Evolutionary conservation across 257 asterid species (phyloP), one percentile per base, ranked within the genome.

Genomic region (Penstemon davidsonii): DNA sequence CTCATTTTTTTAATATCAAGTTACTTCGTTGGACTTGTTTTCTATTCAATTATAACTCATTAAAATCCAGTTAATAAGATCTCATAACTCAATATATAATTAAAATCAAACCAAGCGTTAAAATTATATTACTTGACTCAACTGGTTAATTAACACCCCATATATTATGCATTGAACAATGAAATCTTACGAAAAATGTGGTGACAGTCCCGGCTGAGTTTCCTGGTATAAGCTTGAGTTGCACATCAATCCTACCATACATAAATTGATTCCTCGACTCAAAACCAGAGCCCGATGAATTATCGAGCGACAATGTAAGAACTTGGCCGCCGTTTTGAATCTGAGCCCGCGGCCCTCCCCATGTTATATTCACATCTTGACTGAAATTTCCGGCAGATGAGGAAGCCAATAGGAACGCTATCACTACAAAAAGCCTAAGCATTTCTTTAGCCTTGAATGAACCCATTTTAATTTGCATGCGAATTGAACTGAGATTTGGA

Each of bases 181-280:
- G 33, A 25, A 25, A n/a, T 50, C 89, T 76, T 70, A 86, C 94
- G 36, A 61, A 89, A 60, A 87, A 87, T 0, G 96, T 85, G 0
- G 96, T 75, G 55, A 89, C 96, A 0, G 92, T 80, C 72, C 95
- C 96, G 12, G 92, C 96, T 0, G 95, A 89, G 66, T 89, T 80
- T 2, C 73, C 71, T 0, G 90, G 84, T 0, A 89, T 65, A 44
- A 89, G 88, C 74, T 87, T 89, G 68, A 89, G 72, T 70, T 89
- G 83, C 76, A 85, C 38, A 52, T 89, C 95, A 1, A 89, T 77
- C 68, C 85, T 73, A 4, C 80, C 87, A 6, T 54, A 89, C 0
- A 87, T 54, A 60, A 54, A 89, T 12, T 67, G 61, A 5, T 66
- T 74, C 33, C 74, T 75, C 37, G 96, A 85, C 73, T 83, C 74